Percentiles rank a stretch among this genome's conserved stretches.
These are phyloP conservation scores for Penicillium sp. DNA, from an alignment of 2,329 filamentous ascomycete genomes.

Conservation along the genomic window DNA sequence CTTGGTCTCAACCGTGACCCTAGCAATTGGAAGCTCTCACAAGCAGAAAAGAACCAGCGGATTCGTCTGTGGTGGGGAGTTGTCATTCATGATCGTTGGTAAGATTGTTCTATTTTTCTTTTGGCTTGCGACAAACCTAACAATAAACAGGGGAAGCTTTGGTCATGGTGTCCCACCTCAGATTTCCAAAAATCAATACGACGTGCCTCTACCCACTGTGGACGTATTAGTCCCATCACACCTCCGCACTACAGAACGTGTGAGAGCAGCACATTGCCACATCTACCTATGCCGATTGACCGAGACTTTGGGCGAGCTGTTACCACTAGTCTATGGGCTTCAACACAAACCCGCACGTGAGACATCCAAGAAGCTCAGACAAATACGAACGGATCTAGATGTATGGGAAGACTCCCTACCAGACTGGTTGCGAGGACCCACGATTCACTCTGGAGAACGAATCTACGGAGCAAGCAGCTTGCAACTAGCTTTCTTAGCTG, in stretches of 20 bases:
- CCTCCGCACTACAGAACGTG: slow-evolving; percentile 41
- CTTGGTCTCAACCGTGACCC: slow-evolving; percentile 57
- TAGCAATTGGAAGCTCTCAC: slow-evolving; percentile 52
- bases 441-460: slow-evolving; percentile 32
- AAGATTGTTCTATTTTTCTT: slow-evolving; percentile 5
- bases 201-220: slow-evolving; percentile 54
- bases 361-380: slow-evolving; percentile 45
- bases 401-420: slow-evolving; percentile 47
- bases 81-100: slow-evolving; percentile 57
- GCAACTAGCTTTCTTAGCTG: slow-evolving; percentile 45
- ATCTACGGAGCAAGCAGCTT: slow-evolving; percentile 46
- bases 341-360: slow-evolving; percentile 44
- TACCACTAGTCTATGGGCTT: slow-evolving; percentile 47
- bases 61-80: slow-evolving; percentile 58
- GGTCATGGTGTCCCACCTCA: slow-evolving; percentile 57
- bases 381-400: slow-evolving; percentile 47
- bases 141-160: slow-evolving; percentile 48
- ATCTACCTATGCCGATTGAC: slow-evolving; percentile 53
- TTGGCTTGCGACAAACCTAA: slow-evolving; percentile 13
- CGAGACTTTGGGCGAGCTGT: slow-evolving; percentile 46
- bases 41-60: slow-evolving; percentile 51
- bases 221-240: slow-evolving; percentile 40
- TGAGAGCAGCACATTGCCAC: slow-evolving; percentile 51
- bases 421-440: slow-evolving; percentile 41
- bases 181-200: slow-evolving; percentile 53